phyloP scores from a whole-genome alignment of 2,329 filamentous ascomycete genomes.

The Ilyonectria robusta region DNA sequence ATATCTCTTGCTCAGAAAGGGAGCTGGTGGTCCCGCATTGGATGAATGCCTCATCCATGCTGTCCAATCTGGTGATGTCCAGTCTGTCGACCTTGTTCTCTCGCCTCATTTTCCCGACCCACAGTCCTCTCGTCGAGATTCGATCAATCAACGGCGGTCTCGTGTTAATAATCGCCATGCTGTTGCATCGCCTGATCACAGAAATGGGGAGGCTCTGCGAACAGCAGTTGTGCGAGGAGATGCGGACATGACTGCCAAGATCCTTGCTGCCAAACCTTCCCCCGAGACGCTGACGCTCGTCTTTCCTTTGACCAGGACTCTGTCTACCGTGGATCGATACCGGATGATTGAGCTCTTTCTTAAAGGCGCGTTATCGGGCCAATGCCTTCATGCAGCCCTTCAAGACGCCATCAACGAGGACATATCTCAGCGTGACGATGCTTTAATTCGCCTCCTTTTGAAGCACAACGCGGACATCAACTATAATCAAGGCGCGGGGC shows the following conservation, averaged over 20 bases:
- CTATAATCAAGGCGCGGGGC: constrained; percentile 65
- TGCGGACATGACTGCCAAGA: constrained; percentile 58
- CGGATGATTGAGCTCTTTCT: constrained; percentile 66
- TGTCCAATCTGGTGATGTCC: constrained; percentile 62
- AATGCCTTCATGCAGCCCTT: constrained; percentile 63
- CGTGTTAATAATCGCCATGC: constrained; percentile 60
- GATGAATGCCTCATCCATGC: constrained; percentile 67
- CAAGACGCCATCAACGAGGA: constrained; percentile 67
- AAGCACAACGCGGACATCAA: constrained; percentile 68
- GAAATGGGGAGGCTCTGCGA: constrained; percentile 65
- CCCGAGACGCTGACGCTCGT: constrained; percentile 62
- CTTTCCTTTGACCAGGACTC: constrained; percentile 63
- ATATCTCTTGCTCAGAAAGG: constrained; percentile 63
- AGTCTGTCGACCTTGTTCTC: constrained; percentile 65
- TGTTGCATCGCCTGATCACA: constrained; percentile 67
- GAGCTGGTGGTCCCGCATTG: constrained; percentile 62
- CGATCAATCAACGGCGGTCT: constrained; percentile 38
- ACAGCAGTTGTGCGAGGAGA: constrained; percentile 64
- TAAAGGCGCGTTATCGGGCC: constrained; percentile 61
- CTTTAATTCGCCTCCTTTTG: constrained; percentile 67
- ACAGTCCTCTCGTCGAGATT: constrained; percentile 30
- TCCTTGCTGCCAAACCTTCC: constrained; percentile 63
- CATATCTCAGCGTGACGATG: constrained; percentile 62
- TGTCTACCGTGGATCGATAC: constrained; percentile 61
- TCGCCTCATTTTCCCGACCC: constrained; percentile 61